phyloP scores from a whole-genome alignment of 768 basidiomycete genomes.

The Amanita inopinata region DNA sequence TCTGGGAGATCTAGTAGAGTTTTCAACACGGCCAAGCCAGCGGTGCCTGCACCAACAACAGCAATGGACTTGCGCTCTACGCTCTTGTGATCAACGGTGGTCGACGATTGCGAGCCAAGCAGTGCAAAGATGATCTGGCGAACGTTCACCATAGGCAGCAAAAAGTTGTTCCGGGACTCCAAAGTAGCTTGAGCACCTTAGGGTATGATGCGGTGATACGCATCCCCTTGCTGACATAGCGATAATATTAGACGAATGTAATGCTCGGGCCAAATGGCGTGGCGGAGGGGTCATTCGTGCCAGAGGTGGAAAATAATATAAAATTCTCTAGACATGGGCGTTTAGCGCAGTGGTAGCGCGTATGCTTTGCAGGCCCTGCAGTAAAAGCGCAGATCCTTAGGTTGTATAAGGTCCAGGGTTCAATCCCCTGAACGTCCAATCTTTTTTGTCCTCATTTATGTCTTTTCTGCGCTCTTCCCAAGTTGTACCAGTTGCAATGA shows the following conservation, averaged over 20 bases:
- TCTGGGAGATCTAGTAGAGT: constrained; percentile 38
- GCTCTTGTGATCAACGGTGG: constrained; percentile 6
- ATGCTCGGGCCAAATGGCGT: too few relatives aligned
- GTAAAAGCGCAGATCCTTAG: constrained; percentile 9
- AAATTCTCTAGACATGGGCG: constrained; percentile 10
- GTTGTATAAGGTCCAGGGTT: constrained; percentile 34
- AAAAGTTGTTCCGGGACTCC: too few relatives aligned
- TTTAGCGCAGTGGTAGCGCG: constrained; percentile 32
- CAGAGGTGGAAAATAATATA: neutral
- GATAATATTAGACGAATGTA: too few relatives aligned
- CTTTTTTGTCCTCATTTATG: constrained; percentile 6
- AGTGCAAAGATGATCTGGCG: constrained; percentile 16
- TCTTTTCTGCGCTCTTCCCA: too few relatives aligned
- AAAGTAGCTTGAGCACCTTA: too few relatives aligned
- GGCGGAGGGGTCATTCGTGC: too few relatives aligned
- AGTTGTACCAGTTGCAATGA: too few relatives aligned
- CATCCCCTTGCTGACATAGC: too few relatives aligned
- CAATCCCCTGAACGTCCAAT: constrained; percentile 32
- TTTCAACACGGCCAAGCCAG: constrained; percentile 43
- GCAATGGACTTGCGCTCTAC: constrained; percentile 35
- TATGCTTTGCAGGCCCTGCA: constrained; percentile 27
- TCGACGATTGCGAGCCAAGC: constrained; percentile 7
- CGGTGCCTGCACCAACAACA: constrained; percentile 49
- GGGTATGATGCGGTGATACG: too few relatives aligned
- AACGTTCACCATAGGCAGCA: constrained; percentile 21